Evolutionary conservation across 2,329 filamentous ascomycete genomes (phyloP).

Genomic region (Alternaria arbusti): DNA sequence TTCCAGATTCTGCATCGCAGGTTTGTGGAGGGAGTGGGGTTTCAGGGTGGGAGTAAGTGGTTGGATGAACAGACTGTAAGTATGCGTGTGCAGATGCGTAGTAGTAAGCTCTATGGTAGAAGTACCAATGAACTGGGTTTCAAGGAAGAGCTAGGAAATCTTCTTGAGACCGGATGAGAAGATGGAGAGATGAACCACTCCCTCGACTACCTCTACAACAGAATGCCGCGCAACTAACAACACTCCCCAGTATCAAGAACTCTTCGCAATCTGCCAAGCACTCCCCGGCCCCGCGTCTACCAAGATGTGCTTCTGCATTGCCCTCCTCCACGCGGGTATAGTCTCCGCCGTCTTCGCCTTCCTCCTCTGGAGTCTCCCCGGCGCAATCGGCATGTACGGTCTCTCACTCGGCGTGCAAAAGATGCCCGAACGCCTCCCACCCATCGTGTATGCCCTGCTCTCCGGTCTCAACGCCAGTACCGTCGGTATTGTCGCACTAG

Average conservation of each 20-base stretch:
- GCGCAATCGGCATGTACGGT: constrained; percentile 72
- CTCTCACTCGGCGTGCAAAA: constrained; percentile 69
- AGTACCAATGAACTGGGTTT: not conserved
- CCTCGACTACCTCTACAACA: not conserved
- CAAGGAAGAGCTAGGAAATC: not conserved
- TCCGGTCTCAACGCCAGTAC: constrained; percentile 75
- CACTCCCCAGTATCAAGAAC: constrained; percentile 67
- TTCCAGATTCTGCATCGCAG: constrained; percentile 70
- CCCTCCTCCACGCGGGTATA: constrained; percentile 67
- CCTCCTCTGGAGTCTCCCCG: constrained; percentile 72
- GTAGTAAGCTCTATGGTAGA: accelerated
- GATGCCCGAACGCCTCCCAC: constrained; percentile 65
- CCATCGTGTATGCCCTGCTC: constrained; percentile 70
- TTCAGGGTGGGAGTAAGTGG: constrained; percentile 64
- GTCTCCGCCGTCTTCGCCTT: constrained; percentile 65
- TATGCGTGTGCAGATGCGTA: not conserved
- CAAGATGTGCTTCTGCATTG: constrained; percentile 74
- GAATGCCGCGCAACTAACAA: not conserved
- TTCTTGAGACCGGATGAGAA: not conserved
- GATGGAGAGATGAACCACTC: not conserved
- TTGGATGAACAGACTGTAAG: constrained; percentile 71
- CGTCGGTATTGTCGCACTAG: constrained; percentile 73
- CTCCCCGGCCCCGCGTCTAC: constrained; percentile 72
- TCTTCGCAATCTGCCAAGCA: constrained; percentile 73
- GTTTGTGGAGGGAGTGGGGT: constrained; percentile 62